Base-by-base conservation (phyloP, 1,139 yeast genomes). In the Geotrichum reessii region DNA sequence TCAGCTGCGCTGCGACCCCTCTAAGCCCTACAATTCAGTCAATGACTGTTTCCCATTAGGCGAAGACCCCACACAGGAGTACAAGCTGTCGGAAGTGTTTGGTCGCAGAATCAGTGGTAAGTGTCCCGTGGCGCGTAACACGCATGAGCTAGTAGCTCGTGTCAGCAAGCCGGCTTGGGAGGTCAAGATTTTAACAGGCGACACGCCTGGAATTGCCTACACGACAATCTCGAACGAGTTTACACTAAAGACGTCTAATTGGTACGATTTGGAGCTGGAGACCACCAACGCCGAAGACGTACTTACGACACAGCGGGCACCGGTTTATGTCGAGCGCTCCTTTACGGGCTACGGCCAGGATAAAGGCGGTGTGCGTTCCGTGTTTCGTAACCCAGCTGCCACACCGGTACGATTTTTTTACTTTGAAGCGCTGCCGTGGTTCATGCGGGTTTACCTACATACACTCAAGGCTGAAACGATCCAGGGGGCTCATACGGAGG, bases 341-440 rank as follows among this genome's bases (percentile, higher is more conserved):
- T 79, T 92, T 61, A 89, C 97, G 0, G 98, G 98, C 0, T 87
- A 86, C 68, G 92, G 97, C 1, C 95, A 87, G 69, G 97, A 90
- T 67, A 80, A 82, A 61, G 98, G 98, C 59, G 97, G 97, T 0
- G 78, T 93, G 64, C 84, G 97, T 70, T 82, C 87, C 0, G 87
- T 84, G 8, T 81, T 92, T 66, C 76, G 78, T 22, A 95, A 93
- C 68, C 89, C 92, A 0, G 74, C 82, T 0, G 64, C 67, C 2
- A 68, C 72, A 17, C 71, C 79, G 0, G 80, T 84, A 0, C 72
- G 73, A 3, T 76, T 91, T 56, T 75, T 83, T 1, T 88, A 88
- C 66, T 86, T 85, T 66, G 97, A 93, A 71, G 80, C 91, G 0
- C 76, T 91, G 42, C 99, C 99, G 0, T 93, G 99, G 99, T 93